Evolutionary conservation across 208 protist genomes (phyloP).

Genomic region (Acanthamoeba triangularis): DNA sequence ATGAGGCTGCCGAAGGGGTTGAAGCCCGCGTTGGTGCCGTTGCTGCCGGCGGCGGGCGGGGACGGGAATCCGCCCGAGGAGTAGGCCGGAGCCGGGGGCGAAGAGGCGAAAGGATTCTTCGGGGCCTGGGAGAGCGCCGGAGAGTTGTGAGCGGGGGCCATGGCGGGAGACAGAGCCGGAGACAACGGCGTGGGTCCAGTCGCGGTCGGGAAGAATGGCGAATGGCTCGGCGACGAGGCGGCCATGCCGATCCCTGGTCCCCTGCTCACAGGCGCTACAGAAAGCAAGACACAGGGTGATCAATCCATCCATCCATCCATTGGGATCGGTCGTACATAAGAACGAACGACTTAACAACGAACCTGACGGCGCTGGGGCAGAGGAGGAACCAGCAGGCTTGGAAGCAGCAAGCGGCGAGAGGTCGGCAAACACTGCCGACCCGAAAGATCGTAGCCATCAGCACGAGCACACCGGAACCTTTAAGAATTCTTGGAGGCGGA

Average conservation of each 20-base stretch:
- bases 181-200: neutral
- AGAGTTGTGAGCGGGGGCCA: neutral
- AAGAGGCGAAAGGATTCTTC: constrained; percentile 14
- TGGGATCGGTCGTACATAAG: too few relatives aligned
- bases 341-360: neutral
- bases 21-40: constrained; percentile 22
- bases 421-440: constrained; percentile 3
- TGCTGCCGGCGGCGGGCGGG: neutral
- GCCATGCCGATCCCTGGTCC: constrained; percentile 15
- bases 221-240: neutral
- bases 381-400: neutral
- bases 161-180: neutral
- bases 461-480: neutral
- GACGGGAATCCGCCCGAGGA: constrained; percentile 29
- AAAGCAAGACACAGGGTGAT: neutral
- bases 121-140: neutral
- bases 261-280: neutral
- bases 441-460: neutral
- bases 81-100: neutral
- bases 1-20: constrained; percentile 58
- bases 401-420: neutral
- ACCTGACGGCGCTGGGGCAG: neutral
- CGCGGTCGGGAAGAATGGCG: neutral
- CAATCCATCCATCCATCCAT: too few relatives aligned
- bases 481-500: neutral